Evolutionary conservation across 805 yeast genomes (phyloP).

Genomic region (Yarrowia osloensis): DNA sequence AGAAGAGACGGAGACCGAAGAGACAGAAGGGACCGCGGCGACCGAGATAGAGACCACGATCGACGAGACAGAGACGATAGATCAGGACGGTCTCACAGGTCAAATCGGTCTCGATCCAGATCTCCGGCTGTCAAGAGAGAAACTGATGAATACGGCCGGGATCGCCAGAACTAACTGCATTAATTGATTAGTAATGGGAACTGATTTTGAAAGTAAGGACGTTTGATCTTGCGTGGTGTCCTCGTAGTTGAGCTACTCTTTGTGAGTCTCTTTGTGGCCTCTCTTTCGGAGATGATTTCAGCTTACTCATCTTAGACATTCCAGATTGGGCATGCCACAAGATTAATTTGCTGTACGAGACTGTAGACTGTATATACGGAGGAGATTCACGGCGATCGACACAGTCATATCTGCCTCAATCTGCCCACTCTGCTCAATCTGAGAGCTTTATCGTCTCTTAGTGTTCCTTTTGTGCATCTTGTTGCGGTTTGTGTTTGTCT

Average conservation of each 20-base stretch:
- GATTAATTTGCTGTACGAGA: no score
- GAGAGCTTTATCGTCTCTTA: no score
- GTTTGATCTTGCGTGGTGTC: no score
- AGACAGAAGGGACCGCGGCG: not conserved
- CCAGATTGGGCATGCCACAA: not conserved
- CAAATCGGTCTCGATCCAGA: not conserved
- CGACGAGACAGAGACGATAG: not conserved
- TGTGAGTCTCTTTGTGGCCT: no score
- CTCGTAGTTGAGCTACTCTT: no score
- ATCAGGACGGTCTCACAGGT: not conserved
- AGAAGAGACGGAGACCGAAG: not conserved
- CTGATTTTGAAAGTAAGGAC: no score
- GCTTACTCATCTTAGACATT: not conserved
- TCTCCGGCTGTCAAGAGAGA: slow-evolving; percentile 6
- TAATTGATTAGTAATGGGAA: not conserved
- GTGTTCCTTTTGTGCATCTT: no score
- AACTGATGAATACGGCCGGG: slow-evolving; percentile 7
- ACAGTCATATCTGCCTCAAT: no score
- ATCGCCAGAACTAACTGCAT: not conserved
- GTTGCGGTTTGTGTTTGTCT: no score
- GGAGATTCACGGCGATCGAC: no score
- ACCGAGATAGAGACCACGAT: not conserved
- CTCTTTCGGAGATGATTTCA: not conserved
- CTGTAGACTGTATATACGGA: no score
- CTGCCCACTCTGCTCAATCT: no score